These are phyloP conservation scores for Brassica cretica DNA, from an alignment of 345 rosid genomes.

Conservation along the genomic window DNA sequence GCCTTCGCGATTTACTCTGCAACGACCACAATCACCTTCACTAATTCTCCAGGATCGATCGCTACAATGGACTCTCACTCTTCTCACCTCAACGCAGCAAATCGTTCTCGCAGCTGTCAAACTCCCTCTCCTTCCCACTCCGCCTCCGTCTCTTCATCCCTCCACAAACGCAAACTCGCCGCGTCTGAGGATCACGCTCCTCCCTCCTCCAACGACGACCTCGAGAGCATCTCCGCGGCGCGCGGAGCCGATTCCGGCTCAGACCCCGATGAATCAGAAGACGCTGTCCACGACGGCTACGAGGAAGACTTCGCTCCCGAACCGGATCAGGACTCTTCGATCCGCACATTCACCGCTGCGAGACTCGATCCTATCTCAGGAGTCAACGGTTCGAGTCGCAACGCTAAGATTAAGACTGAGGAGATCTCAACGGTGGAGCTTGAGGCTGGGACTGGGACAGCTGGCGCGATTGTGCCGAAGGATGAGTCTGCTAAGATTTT, in stretches of 20 bases:
- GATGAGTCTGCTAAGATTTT: slow-evolving; percentile 80
- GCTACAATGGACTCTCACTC: slow-evolving; percentile 60
- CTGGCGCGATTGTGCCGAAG: slow-evolving; percentile 51
- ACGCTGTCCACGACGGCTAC: slow-evolving; percentile 80
- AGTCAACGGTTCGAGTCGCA: slow-evolving; percentile 44
- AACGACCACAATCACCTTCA: slow-evolving; percentile 43
- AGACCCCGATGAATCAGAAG: slow-evolving; percentile 88
- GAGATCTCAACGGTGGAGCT: slow-evolving; percentile 66
- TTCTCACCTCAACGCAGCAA: slow-evolving; percentile 77
- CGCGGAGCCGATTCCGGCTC: slow-evolving; percentile 80
- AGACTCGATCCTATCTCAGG: slow-evolving; percentile 61
- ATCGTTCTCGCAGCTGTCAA: slow-evolving; percentile 73
- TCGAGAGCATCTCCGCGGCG: slow-evolving; percentile 98
- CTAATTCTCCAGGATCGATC: too few relatives aligned
- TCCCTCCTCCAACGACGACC: slow-evolving; percentile 88
- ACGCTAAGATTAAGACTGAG: slow-evolving; percentile 66
- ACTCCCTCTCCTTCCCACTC: slow-evolving; percentile 97
- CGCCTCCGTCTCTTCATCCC: slow-evolving; percentile 88
- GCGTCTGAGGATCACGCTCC: slow-evolving; percentile 80
- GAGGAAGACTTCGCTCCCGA: slow-evolving; percentile 76
- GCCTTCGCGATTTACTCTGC: slow-evolving; percentile 11
- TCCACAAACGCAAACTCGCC: slow-evolving; percentile 91
- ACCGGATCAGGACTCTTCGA: slow-evolving; percentile 76
- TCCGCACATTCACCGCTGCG: slow-evolving; percentile 82
- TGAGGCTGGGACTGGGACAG: slow-evolving; percentile 45